These are phyloP conservation scores for Hymenoscyphus infarciens DNA, from an alignment of 2,329 filamentous ascomycete species.

Conservation along the genomic window DNA sequence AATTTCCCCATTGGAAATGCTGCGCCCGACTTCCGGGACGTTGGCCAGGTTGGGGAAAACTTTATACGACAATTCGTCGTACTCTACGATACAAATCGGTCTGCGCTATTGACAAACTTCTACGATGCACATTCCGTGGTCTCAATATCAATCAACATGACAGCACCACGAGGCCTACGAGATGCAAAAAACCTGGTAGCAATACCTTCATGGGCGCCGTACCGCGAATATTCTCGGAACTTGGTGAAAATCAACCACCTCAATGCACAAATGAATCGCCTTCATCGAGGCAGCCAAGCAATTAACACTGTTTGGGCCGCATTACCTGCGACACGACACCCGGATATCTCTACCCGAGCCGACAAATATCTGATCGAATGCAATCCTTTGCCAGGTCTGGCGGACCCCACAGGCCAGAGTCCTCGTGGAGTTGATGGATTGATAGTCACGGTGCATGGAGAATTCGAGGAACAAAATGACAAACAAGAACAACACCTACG, in stretches of 20 bases:
- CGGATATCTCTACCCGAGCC: constrained; percentile 62
- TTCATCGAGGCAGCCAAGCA: constrained; percentile 59
- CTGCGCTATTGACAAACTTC: constrained; percentile 57
- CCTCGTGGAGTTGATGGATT: constrained; percentile 70
- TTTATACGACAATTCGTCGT: constrained; percentile 73
- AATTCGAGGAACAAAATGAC: constrained; percentile 71
- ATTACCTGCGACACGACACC: constrained; percentile 72
- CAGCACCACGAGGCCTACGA: constrained; percentile 44
- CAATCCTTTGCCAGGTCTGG: constrained; percentile 66
- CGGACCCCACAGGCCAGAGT: constrained; percentile 64
- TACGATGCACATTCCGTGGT: constrained; percentile 77
- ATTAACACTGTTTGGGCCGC: constrained; percentile 67
- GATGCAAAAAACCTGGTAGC: constrained; percentile 40
- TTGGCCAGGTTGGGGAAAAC: constrained; percentile 67
- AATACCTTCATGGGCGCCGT: constrained; percentile 64
- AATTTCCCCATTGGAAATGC: constrained; percentile 59
- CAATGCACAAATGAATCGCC: constrained; percentile 59
- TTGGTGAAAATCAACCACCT: constrained; percentile 64
- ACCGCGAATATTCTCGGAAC: constrained; percentile 76
- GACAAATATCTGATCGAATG: constrained; percentile 82
- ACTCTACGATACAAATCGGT: constrained; percentile 69
- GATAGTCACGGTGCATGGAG: constrained; percentile 74
- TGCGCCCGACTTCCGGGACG: constrained; percentile 69
- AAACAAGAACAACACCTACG: constrained; percentile 58
- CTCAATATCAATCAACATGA: constrained; percentile 69